These are phyloP conservation scores for Pseudonitzschia pungens DNA, from an alignment of 108 stramenopile species.

Conservation along the genomic window DNA sequence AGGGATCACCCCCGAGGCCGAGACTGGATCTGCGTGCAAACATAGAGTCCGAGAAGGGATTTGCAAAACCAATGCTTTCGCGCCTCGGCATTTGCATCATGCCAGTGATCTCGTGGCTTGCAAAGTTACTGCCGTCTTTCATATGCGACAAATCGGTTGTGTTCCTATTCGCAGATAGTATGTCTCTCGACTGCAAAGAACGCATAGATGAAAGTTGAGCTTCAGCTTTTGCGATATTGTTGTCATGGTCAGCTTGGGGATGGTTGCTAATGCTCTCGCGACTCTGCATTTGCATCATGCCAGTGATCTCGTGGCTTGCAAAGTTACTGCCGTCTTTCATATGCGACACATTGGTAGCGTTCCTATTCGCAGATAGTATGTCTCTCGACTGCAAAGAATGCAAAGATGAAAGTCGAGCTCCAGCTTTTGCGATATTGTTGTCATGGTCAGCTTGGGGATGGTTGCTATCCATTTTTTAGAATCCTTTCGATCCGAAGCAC, in stretches of 20 bases:
- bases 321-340: no score
- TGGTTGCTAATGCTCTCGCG: not conserved
- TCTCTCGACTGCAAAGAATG: constrained; percentile 2
- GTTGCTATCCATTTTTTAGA: no score
- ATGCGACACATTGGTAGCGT: no score
- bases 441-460: not conserved
- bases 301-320: no score
- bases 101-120: no score
- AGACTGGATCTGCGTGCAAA: constrained; percentile 26
- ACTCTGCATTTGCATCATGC: not conserved
- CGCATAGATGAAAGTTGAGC: not conserved
- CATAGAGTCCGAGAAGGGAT: not conserved
- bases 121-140: no score
- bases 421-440: not conserved
- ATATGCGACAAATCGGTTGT: no score
- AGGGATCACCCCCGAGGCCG: constrained; percentile 19
- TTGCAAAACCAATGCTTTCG: not conserved
- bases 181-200: constrained; percentile 3
- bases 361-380: not conserved
- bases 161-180: not conserved
- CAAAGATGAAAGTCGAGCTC: not conserved
- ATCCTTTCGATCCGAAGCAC: no score
- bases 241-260: not conserved
- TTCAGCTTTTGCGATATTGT: not conserved
- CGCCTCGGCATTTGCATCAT: not conserved